Evolutionary conservation across 1,139 yeast genomes (phyloP), one percentile per base, ranked within the genome.

Genomic region (Suhomyces bokatorum): DNA sequence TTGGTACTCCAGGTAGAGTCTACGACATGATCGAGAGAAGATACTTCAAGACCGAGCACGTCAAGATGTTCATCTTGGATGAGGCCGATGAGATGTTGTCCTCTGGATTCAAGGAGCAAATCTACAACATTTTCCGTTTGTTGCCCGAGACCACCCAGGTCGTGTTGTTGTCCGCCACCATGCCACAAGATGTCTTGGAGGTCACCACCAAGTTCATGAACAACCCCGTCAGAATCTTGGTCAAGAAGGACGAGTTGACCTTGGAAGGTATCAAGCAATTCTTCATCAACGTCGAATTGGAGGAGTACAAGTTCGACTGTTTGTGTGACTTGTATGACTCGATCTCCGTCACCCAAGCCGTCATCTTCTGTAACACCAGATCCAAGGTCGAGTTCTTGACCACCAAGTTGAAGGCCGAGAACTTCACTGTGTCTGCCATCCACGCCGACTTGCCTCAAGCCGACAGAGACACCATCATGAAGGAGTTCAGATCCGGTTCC

Each of bases 1-100:
- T 91, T 57, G 99, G 99, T 78, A 93, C 99, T 61, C 99, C 99
- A 70, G 99, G 99, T 74, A 89, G 99, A 81, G 97, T 93, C 59
- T 85, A 74, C 71, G 98, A 93, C 73, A 91, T 93, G 96, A 93
- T 93, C 69, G 90, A 88, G 74, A 85, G 97, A 74, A 85, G 97
- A 70, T 80, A 79, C 76, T 85, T 93, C 76, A 85, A 81, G 73
- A 89, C 97, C 60, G 86, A 87, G 63, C 80, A 85, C 73, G 79
- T 93, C 69, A 89, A 90, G 81, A 91, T 93, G 97, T 87, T 93
- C 78, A 87, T 93, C 69, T 82, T 93, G 73, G 99, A 93, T 78
- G 99, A 93, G 80, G 99, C 99, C 68, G 99, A 93, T 81, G 97
- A 91, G 80, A 85, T 93, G 93, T 83, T 93, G 73, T 84, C 95